Percentiles rank a stretch among this genome's conserved stretches.
Conservation (phyloP, 192 early-diverging fungal species). For the Endogone sp. region DNA sequence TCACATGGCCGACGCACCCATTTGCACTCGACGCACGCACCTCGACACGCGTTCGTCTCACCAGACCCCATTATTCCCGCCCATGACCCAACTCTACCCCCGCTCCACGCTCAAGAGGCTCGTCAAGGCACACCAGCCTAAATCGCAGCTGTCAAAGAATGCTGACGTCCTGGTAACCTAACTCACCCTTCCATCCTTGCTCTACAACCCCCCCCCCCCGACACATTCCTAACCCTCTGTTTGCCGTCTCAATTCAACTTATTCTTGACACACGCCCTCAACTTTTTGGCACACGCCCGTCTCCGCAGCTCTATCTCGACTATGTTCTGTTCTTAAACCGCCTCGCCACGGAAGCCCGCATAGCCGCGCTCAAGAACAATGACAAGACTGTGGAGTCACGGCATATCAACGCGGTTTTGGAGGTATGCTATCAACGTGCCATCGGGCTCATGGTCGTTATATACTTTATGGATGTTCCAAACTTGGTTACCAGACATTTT, state of each 20-base stretch:
- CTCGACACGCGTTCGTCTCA: no score
- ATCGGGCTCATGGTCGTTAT: no score
- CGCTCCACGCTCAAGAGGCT: slow-evolving; percentile 27
- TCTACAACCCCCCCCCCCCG: no score
- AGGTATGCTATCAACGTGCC: no score
- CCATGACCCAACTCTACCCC: slow-evolving; percentile 35
- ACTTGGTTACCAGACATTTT: no score
- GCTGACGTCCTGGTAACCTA: slow-evolving; percentile 32
- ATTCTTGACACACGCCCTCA: neutral
- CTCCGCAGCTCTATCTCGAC: slow-evolving; percentile 24
- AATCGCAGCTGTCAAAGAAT: slow-evolving; percentile 26
- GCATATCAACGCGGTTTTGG: slow-evolving; percentile 23
- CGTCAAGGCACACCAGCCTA: slow-evolving; percentile 31
- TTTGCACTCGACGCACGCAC: no score
- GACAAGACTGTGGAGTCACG: slow-evolving; percentile 30
- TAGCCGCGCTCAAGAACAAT: slow-evolving; percentile 20
- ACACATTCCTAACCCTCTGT: no score
- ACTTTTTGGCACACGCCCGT: neutral
- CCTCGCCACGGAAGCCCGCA: slow-evolving; percentile 23
- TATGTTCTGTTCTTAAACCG: slow-evolving; percentile 29
- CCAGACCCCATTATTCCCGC: no score
- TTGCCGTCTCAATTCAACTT: no score
- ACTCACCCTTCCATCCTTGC: neutral
- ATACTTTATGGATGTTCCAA: no score
- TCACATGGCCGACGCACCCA: no score